Evolutionary conservation across 2,329 filamentous ascomycete genomes (phyloP), one percentile per base, ranked within the genome.

Genomic region (Aspergillus hiratsukae): DNA sequence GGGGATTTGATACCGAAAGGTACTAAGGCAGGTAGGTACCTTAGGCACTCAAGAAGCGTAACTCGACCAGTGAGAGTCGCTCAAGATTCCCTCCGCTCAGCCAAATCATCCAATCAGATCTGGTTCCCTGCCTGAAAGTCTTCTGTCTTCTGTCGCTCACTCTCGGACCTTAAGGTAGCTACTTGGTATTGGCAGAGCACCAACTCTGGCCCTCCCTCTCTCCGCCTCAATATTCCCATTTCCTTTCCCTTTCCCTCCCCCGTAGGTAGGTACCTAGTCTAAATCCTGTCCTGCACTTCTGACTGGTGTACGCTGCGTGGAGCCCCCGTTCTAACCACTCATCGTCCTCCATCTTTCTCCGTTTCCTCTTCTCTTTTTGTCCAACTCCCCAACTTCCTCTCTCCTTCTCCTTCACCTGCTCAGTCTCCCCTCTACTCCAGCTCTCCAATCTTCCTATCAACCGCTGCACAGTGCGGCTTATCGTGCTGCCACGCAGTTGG

Each of bases 401-500:
- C 53, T 55, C 54, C 51, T 48, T 51, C 52, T 54, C 45, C 54
- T 56, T 52, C 60, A 48, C 56, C 58, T 55, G 53, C 53, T 53
- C 45, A 52, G 55, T 57, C 46, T 46, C 37, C 50, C 56, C 49
- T 55, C 52, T 57, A 53, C 45, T 41, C 51, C 49, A 48, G 55
- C 37, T 56, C 54, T 54, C 55, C 56, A 58, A 50, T 65, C 56
- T 61, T 60, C 60, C 43, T 46, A 55, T 50, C 52, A 64, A 60
- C 59, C 59, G 58, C 62, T 72, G 64, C 64, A 63, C 54, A 67
- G 71, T 63, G 63, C 67, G 64, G 61, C 64, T 62, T 55, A 51
- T 53, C 62, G 66, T 69, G 68, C 69, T 70, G 64, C 61, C 57
- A 61, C 64, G 64, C 64, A 66, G 61, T 65, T 63, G 64, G 64